phyloP scores from a whole-genome alignment of 2,329 filamentous ascomycete species.

The Cladosporium colombiae region DNA sequence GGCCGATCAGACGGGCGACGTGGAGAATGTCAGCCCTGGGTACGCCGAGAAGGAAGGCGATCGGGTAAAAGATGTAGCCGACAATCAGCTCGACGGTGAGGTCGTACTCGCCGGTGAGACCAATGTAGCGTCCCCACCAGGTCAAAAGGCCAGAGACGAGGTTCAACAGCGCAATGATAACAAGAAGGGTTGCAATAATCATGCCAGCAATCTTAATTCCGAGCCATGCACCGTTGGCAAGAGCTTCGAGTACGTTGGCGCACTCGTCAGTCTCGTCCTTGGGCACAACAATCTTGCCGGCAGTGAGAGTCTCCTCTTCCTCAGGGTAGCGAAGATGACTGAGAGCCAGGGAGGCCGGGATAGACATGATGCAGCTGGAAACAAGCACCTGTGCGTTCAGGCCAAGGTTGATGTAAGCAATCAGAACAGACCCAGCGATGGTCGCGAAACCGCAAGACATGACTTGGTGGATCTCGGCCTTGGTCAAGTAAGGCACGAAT shows the following conservation, averaged over 20 bases:
- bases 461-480: conserved; percentile 86
- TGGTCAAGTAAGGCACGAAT: conserved; percentile 81
- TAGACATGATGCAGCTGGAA: conserved; percentile 93
- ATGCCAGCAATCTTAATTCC: conserved; percentile 85
- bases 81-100: conserved; percentile 74
- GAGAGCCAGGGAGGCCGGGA: conserved; percentile 84
- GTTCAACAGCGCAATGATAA: conserved; percentile 75
- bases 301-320: conserved; percentile 80
- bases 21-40: conserved; percentile 64
- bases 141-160: conserved; percentile 75
- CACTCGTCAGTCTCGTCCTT: conserved; percentile 74
- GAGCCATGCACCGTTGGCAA: conserved; percentile 81
- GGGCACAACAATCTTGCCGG: conserved; percentile 76
- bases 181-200: conserved; percentile 77
- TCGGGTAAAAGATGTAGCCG: conserved; percentile 74
- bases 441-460: conserved; percentile 93
- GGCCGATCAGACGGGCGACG: conserved; percentile 76
- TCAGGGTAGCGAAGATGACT: conserved; percentile 90
- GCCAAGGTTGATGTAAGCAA: conserved; percentile 82
- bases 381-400: conserved; percentile 83
- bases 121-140: conserved; percentile 81
- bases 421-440: conserved; percentile 83
- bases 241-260: conserved; percentile 81
- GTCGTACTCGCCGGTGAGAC: conserved; percentile 65
- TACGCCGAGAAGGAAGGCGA: conserved; percentile 80